Percentiles rank a stretch among this genome's conserved stretches.
Evolutionary conservation across 495 filamentous ascomycete genomes (phyloP).

Genomic region (Podospora bellae-mahoneyi): DNA sequence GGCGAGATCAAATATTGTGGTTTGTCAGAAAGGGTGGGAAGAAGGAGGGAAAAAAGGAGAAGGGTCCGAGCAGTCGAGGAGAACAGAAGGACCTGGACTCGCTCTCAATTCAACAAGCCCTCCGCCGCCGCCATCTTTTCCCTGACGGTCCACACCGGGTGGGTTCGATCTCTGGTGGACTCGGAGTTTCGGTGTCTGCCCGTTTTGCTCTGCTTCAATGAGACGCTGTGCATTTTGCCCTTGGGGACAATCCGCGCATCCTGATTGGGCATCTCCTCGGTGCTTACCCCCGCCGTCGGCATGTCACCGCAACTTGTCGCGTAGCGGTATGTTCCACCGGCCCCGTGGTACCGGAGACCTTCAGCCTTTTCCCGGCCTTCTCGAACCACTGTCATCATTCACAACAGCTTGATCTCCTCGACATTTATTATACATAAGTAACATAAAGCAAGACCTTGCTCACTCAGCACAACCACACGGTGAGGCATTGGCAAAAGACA

Average conservation of each 20-base stretch:
- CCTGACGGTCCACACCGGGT: conserved; percentile 14
- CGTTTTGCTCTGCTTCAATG: conserved; percentile 14
- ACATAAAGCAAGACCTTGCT: too few relatives aligned
- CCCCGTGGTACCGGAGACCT: conserved; percentile 21
- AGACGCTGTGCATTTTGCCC: conserved; percentile 16
- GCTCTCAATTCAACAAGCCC: conserved; percentile 3
- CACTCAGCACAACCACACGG: too few relatives aligned
- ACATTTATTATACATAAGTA: too few relatives aligned
- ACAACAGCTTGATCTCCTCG: too few relatives aligned
- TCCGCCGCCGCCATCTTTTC: conserved; percentile 9
- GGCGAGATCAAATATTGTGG: conserved; percentile 10
- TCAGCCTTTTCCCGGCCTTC: neutral
- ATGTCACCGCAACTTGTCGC: conserved; percentile 19
- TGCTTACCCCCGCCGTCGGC: neutral
- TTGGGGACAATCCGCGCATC: conserved; percentile 13
- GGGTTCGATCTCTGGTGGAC: conserved; percentile 14
- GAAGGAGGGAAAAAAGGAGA: conserved; percentile 1
- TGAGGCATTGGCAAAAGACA: neutral
- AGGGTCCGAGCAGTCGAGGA: conserved; percentile 3
- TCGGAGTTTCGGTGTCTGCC: conserved; percentile 26
- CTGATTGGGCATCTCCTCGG: conserved; percentile 17
- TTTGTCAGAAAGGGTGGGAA: neutral
- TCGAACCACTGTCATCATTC: neutral
- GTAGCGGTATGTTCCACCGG: neutral
- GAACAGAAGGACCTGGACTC: conserved; percentile 8